Evolutionary conservation across 2,329 filamentous ascomycete species (phyloP).

Genomic region (Xylaria multiplex): DNA sequence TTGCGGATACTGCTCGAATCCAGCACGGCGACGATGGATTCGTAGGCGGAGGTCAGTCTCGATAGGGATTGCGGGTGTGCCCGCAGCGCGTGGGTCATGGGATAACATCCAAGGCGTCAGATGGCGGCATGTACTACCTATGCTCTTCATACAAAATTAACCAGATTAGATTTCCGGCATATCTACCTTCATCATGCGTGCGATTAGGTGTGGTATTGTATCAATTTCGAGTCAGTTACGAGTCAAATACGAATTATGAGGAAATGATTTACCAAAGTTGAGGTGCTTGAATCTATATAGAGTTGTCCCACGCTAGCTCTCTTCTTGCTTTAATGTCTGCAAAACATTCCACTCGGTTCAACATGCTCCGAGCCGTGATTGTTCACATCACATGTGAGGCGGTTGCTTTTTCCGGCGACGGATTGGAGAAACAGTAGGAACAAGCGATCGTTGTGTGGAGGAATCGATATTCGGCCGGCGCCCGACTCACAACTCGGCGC

Average conservation of each 20-base stretch:
- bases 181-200: background rate
- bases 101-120: background rate
- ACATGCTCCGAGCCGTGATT: conserved; percentile 21
- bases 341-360: conserved; percentile 20
- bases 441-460: conserved; percentile 6
- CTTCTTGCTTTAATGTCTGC: background rate
- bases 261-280: background rate
- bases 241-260: background rate
- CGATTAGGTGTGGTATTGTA: background rate
- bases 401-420: background rate
- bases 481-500: conserved; percentile 4
- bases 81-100: conserved; percentile 15
- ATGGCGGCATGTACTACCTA: conserved; percentile 4
- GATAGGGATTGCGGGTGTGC: conserved; percentile 1
- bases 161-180: background rate
- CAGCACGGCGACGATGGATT: conserved; percentile 2
- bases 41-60: background rate
- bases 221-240: background rate
- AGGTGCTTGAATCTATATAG: background rate
- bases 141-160: background rate
- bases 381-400: conserved; percentile 11
- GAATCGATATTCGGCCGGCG: background rate
- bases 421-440: conserved; percentile 15
- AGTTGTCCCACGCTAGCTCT: background rate
- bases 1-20: conserved; percentile 6